Evolutionary conservation across 2,329 filamentous ascomycete genomes (phyloP).

Genomic region (Stemphylium beticola): DNA sequence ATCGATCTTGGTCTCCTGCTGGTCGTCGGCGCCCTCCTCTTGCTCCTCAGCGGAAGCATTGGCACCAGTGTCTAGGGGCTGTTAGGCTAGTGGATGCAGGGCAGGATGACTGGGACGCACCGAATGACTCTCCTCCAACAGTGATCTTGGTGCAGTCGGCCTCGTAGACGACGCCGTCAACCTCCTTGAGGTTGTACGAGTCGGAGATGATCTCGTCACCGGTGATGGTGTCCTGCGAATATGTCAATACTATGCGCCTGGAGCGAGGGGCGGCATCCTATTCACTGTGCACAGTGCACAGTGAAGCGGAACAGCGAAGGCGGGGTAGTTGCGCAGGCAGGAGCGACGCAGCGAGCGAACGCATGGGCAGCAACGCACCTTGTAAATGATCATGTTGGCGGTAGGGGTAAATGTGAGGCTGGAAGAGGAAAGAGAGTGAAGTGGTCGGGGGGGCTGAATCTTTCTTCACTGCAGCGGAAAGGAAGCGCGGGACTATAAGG

Average conservation of each 20-base stretch:
- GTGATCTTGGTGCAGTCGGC: conserved; percentile 90
- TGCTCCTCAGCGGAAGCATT: conserved; percentile 95
- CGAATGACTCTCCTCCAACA: conserved; percentile 74
- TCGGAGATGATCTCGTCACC: conserved; percentile 97
- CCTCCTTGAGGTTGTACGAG: conserved; percentile 81
- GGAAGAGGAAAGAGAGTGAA: conserved; percentile 17
- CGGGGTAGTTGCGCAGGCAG: conserved; percentile 36
- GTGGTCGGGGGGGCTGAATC: conserved; percentile 19
- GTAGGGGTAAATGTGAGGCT: conserved; percentile 12
- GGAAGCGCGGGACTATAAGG: conserved; percentile 24
- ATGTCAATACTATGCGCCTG: conserved; percentile 16
- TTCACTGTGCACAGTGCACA: conserved; percentile 11
- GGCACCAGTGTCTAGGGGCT: conserved; percentile 76
- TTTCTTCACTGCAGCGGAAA: conserved; percentile 22
- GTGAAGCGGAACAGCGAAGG: conserved; percentile 27
- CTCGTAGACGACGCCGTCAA: conserved; percentile 85
- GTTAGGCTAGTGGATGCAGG: conserved; percentile 4
- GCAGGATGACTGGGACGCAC: conserved; percentile 56
- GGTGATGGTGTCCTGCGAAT: conserved; percentile 80
- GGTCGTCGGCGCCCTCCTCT: conserved; percentile 76
- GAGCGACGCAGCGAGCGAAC: conserved; percentile 15
- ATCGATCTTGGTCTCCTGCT: conserved; percentile 81
- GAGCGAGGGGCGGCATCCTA: conserved; percentile 3
- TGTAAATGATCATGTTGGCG: conserved; percentile 62
- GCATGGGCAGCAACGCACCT: conserved; percentile 49